These are phyloP conservation scores for Emmonsiellopsis sp. DNA, from an alignment of 2,329 filamentous ascomycete genomes.

Conservation along the genomic window DNA sequence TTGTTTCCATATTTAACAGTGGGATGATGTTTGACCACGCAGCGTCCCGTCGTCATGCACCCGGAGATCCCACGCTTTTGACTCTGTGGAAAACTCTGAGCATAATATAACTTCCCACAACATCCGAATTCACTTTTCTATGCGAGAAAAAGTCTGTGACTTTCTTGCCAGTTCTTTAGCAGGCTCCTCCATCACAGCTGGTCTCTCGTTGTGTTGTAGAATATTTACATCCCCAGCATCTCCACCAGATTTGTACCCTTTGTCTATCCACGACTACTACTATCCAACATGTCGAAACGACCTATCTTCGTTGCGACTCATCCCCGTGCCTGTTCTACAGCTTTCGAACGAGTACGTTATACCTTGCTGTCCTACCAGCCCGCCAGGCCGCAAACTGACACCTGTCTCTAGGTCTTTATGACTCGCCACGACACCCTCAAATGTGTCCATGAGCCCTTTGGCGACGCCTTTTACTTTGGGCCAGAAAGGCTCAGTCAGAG, in stretches of 20 bases:
- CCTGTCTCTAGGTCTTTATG: constrained; percentile 72
- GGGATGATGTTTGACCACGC: background rate
- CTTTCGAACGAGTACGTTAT: constrained; percentile 76
- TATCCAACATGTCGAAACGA: constrained; percentile 57
- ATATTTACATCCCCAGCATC: too few species aligned
- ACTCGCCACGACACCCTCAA: constrained; percentile 71
- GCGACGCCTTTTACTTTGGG: constrained; percentile 92
- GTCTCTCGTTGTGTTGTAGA: too few species aligned
- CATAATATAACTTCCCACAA: too few species aligned
- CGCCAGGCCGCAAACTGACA: constrained; percentile 7
- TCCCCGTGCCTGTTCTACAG: constrained; percentile 89
- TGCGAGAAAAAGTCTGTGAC: too few species aligned
- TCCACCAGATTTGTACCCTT: too few species aligned
- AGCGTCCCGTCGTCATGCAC: too few species aligned
- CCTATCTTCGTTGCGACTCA: constrained; percentile 91
- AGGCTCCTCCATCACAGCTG: too few species aligned
- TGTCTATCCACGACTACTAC: too few species aligned
- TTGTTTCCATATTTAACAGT: background rate
- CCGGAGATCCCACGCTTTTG: too few species aligned
- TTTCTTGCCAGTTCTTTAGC: too few species aligned
- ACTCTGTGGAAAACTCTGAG: too few species aligned
- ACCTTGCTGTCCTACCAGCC: background rate
- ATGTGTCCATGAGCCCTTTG: constrained; percentile 92
- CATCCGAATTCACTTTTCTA: too few species aligned
- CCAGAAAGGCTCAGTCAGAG: constrained; percentile 76